These are phyloP conservation scores for Colletotrichum spinosum DNA, from an alignment of 2,329 filamentous ascomycete genomes.

Conservation along the genomic window DNA sequence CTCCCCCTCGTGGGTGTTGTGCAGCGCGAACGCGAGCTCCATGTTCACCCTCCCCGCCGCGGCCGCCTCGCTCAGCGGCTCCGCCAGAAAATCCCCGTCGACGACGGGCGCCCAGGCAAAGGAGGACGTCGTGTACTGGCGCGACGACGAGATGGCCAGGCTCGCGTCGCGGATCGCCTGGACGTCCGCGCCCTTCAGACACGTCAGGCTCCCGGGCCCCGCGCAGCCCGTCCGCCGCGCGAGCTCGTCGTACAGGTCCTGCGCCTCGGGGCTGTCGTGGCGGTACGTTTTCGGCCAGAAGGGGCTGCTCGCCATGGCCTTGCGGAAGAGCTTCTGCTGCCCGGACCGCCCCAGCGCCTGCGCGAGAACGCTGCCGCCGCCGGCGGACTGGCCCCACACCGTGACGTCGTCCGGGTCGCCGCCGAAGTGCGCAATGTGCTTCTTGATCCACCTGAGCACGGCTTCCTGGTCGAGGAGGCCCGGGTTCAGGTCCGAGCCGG, in stretches of 20 bases:
- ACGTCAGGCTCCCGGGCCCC: constrained; percentile 59
- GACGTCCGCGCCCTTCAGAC: constrained; percentile 65
- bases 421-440: constrained; percentile 43
- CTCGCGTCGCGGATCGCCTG: constrained; percentile 65
- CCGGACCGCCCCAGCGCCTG: constrained; percentile 34
- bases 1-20: constrained; percentile 73
- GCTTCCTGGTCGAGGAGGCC: constrained; percentile 54
- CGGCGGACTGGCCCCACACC: constrained; percentile 45
- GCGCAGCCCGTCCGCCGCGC: constrained; percentile 60
- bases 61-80: constrained; percentile 58
- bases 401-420: constrained; percentile 43
- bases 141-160: constrained; percentile 57
- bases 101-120: constrained; percentile 73
- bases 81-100: constrained; percentile 63
- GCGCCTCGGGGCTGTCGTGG: constrained; percentile 62
- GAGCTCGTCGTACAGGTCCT: constrained; percentile 61
- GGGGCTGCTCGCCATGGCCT: constrained; percentile 56
- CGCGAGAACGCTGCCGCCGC: constrained; percentile 40
- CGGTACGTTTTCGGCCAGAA: constrained; percentile 71
- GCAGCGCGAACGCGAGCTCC: constrained; percentile 63
- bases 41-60: constrained; percentile 53
- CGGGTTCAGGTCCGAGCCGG: constrained; percentile 60
- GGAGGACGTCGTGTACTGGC: constrained; percentile 65
- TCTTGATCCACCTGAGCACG: constrained; percentile 43
- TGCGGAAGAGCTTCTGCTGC: constrained; percentile 39